Base-by-base conservation (phyloP, 371 early-diverging fungal genomes). In the Mucor sp. region DNA sequence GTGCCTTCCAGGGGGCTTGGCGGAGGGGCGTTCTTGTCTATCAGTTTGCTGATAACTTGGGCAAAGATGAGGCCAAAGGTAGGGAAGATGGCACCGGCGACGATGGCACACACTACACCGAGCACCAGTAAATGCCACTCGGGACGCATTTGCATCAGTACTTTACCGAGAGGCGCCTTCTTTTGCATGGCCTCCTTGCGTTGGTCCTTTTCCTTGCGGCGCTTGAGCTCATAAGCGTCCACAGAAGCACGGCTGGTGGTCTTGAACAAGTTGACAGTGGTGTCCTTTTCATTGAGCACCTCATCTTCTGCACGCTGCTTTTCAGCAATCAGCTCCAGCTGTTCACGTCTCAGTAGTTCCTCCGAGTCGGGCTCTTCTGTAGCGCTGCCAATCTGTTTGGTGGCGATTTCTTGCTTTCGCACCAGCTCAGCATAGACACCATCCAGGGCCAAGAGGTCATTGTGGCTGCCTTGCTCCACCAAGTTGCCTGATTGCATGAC, bases 401-500 rank as follows among this genome's bases (percentile, higher is more conserved):
- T 76, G 15, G 69, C 71, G 60, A 87, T 83, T 55, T 85, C 77
- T 68, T 90, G 90, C 55, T 85, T 85, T 37, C 71, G 74, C n/a
- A 89, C 90, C 32, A 90, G 65, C 23, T 81, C 87, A 39, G 76
- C 76, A 63, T 90, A 90, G 15, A 77, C 72, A 50, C 89, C 89
- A 19, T 83, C 74, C 3, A 69, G 63, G 6, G 69, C 76, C 48
- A 90, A 67, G 15, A 92, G 71, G n/a, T 87, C 81, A 28, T 85
- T 81, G 73, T 94, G 95, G 0, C 80, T 88, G 43, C 95, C 95
- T 39, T 73, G 75, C 75, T 94, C 95, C 17, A 91, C 66, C 12
- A 94, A 74, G 9, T 80, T 74, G 47, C 95, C 95, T 60, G 89
- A 74, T 55, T 85, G 77, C 85, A 93, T 88, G 9, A 94, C 94